A percentile compares a stretch with the other conserved stretches of the same genome.
phyloP scores from a whole-genome alignment of 768 basidiomycete genomes.

The Piloderma croceum region DNA sequence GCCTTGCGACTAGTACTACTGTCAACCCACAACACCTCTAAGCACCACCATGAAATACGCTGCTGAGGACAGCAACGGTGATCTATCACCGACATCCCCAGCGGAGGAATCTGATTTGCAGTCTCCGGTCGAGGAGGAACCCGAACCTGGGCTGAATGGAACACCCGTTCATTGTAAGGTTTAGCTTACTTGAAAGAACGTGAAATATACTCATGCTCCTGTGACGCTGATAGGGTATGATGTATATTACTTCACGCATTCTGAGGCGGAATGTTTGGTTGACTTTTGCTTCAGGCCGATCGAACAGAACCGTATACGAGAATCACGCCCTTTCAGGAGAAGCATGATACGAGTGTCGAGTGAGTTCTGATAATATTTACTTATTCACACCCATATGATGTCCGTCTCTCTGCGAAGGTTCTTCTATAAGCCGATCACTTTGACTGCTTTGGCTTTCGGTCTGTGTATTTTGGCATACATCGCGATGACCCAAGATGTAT shows the following conservation, averaged over 20 bases:
- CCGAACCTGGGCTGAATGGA: slow-evolving; percentile 69
- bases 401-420: slow-evolving; percentile 44
- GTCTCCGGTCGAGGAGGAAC: slow-evolving; percentile 51
- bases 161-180: slow-evolving; percentile 74
- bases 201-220: slow-evolving; percentile 2
- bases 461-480: slow-evolving; percentile 71
- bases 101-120: slow-evolving; percentile 60
- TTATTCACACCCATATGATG: slow-evolving; percentile 7
- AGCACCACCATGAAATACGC: too few relatives aligned
- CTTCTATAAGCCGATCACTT: slow-evolving; percentile 80
- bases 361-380: slow-evolving; percentile 30
- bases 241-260: slow-evolving; percentile 56
- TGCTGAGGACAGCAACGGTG: background rate
- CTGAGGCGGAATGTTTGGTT: too few relatives aligned
- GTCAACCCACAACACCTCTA: too few relatives aligned
- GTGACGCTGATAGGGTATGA: slow-evolving; percentile 77
- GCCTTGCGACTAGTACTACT: too few relatives aligned
- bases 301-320: slow-evolving; percentile 79
- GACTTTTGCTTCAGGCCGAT: slow-evolving; percentile 57
- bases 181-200: slow-evolving; percentile 1
- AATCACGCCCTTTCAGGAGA: slow-evolving; percentile 80
- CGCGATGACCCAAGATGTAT: slow-evolving; percentile 77
- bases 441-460: slow-evolving; percentile 65
- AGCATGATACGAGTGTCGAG: slow-evolving; percentile 79
- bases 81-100: slow-evolving; percentile 32